phyloP scores from a whole-genome alignment of 2,329 filamentous ascomycete species.

The Colletotrichum chrysophilum region DNA sequence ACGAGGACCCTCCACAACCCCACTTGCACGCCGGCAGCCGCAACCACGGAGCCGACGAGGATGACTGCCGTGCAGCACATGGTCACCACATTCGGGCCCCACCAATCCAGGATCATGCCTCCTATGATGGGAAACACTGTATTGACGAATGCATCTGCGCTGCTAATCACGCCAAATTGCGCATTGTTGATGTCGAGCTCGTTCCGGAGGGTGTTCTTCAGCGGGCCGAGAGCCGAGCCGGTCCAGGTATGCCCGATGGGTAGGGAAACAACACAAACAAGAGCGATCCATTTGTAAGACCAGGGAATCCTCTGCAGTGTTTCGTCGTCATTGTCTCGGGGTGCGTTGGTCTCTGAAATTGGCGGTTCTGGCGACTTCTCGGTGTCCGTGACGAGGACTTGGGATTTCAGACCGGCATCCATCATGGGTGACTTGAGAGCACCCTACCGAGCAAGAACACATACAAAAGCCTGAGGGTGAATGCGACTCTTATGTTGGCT shows the following conservation, averaged over 20 bases:
- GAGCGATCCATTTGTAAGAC: slow-evolving; percentile 28
- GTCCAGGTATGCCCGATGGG: slow-evolving; percentile 28
- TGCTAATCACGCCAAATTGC: slow-evolving; percentile 29
- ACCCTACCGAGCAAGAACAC: not conserved
- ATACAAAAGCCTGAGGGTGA: not conserved
- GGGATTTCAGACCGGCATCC: not conserved
- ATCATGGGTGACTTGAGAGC: not conserved
- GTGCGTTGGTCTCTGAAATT: not conserved
- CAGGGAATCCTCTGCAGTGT: slow-evolving; percentile 11
- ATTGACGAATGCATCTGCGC: slow-evolving; percentile 29
- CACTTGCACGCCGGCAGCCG: slow-evolving; percentile 24
- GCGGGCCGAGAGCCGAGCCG: slow-evolving; percentile 23
- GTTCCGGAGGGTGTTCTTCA: slow-evolving; percentile 28
- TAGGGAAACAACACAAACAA: slow-evolving; percentile 24
- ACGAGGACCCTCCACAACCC: slow-evolving; percentile 24
- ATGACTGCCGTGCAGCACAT: slow-evolving; percentile 26
- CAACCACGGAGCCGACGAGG: slow-evolving; percentile 25
- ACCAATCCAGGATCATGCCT: slow-evolving; percentile 28
- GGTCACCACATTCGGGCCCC: slow-evolving; percentile 26
- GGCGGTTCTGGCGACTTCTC: not conserved
- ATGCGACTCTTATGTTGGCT: not conserved
- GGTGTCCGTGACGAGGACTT: not conserved
- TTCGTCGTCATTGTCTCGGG: not conserved
- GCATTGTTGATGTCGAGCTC: slow-evolving; percentile 28
- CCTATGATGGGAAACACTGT: slow-evolving; percentile 28